These are phyloP conservation scores for Peziza echinospora DNA, from an alignment of 495 filamentous ascomycete species.

Conservation along the genomic window DNA sequence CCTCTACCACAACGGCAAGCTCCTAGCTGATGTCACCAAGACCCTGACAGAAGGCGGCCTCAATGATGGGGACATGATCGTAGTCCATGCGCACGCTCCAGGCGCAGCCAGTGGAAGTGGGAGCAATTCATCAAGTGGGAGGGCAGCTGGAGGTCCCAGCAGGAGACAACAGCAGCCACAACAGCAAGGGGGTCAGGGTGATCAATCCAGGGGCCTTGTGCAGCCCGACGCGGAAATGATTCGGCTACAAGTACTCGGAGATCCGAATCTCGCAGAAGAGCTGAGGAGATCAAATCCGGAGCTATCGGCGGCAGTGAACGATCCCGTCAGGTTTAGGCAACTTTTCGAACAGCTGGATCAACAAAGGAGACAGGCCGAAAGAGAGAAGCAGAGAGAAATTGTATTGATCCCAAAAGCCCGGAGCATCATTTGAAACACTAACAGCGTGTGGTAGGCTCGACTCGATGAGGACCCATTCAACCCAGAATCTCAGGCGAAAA, in stretches of 20 bases:
- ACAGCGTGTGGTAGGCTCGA: too few species aligned
- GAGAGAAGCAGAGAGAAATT: conserved; percentile 59
- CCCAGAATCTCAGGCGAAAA: conserved; percentile 68
- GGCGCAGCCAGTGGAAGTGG: conserved; percentile 21
- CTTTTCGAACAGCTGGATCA: conserved; percentile 41
- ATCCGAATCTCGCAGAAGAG: conserved; percentile 47
- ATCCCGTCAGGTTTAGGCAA: conserved; percentile 51
- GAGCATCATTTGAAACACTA: too few species aligned
- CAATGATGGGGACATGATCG: conserved; percentile 79
- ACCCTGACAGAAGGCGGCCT: conserved; percentile 68
- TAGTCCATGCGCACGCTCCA: conserved; percentile 46
- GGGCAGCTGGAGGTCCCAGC: conserved; percentile 16
- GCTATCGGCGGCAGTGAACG: conserved; percentile 54
- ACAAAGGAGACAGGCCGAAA: conserved; percentile 44
- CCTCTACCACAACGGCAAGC: conserved; percentile 73
- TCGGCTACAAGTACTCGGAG: conserved; percentile 56
- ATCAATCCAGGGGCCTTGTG: conserved; percentile 22
- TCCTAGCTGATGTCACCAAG: conserved; percentile 52
- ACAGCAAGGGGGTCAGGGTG: conserved; percentile 13
- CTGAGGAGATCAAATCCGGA: conserved; percentile 48
- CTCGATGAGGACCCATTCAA: conserved; percentile 88
- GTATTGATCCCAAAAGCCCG: too few species aligned
- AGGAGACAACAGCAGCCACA: conserved; percentile 21
- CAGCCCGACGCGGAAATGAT: conserved; percentile 56
- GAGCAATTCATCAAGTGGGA: conserved; percentile 1